Conservation (phyloP, 2,329 filamentous ascomycete species). For the Ophiocordyceps camponoti-floridani region DNA sequence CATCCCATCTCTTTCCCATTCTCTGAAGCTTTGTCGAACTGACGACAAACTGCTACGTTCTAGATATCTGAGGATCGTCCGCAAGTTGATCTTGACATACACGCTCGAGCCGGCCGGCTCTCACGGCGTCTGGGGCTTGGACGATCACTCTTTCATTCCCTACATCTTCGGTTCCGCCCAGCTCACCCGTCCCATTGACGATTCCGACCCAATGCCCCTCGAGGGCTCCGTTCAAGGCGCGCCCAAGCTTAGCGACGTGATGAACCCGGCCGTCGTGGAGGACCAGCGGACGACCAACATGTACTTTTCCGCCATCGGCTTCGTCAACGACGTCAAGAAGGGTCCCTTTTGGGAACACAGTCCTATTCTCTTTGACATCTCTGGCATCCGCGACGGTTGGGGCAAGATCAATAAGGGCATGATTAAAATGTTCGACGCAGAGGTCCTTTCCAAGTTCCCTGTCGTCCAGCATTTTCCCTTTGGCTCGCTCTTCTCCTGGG, state of each 20-base stretch:
- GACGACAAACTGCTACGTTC: background rate
- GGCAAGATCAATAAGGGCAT: slow-evolving; percentile 99
- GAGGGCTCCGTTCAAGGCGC: slow-evolving; percentile 62
- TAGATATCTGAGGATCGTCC: slow-evolving; percentile 65
- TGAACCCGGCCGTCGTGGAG: slow-evolving; percentile 45
- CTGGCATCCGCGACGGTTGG: slow-evolving; percentile 83
- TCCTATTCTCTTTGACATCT: slow-evolving; percentile 86
- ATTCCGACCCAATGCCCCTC: slow-evolving; percentile 43
- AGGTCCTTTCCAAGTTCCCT: slow-evolving; percentile 90
- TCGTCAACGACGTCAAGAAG: slow-evolving; percentile 93
- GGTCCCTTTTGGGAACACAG: slow-evolving; percentile 97
- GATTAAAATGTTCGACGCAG: slow-evolving; percentile 98
- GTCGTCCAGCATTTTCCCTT: slow-evolving; percentile 95
- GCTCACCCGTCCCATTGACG: slow-evolving; percentile 55
- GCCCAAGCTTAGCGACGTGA: slow-evolving; percentile 54
- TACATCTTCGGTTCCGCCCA: slow-evolving; percentile 95
- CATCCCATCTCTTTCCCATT: background rate
- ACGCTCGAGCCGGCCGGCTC: slow-evolving; percentile 90
- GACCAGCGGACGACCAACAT: slow-evolving; percentile 52
- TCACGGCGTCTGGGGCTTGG: slow-evolving; percentile 96
- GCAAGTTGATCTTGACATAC: slow-evolving; percentile 73
- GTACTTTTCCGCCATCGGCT: slow-evolving; percentile 91
- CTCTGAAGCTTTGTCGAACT: background rate
- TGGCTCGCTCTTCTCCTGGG: slow-evolving; percentile 65
- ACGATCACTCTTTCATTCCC: slow-evolving; percentile 85